Conservation (phyloP, 2,329 filamentous ascomycete species). For the Pseudonectria foliicola region DNA sequence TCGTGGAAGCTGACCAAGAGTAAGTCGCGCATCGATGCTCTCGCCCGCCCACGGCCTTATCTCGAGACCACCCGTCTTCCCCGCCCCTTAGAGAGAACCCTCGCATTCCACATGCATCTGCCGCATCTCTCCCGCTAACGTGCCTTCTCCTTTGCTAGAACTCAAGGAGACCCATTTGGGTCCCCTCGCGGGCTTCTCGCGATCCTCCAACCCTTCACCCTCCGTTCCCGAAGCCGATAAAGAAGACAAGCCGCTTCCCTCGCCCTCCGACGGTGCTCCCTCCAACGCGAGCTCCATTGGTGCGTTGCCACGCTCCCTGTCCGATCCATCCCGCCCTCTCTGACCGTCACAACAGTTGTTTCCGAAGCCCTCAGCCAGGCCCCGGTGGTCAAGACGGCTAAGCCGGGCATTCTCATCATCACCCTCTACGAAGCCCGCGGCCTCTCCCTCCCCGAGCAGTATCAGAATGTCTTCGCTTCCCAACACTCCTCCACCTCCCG, state of each 20-base stretch:
- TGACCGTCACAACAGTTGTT: constrained; percentile 49
- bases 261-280: constrained; percentile 49
- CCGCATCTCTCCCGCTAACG: background rate
- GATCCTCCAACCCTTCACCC: constrained; percentile 1
- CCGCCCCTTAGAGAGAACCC: no score
- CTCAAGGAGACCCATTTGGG: constrained; percentile 7
- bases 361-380: constrained; percentile 77
- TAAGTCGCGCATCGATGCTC: background rate
- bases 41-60: background rate
- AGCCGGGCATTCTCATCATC: constrained; percentile 93
- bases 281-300: constrained; percentile 69
- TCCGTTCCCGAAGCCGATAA: constrained; percentile 35
- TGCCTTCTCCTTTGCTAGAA: background rate
- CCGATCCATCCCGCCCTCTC: constrained; percentile 1
- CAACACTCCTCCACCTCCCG: constrained; percentile 70
- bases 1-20: constrained; percentile 2
- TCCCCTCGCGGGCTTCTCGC: constrained; percentile 3
- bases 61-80: background rate
- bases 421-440: constrained; percentile 90
- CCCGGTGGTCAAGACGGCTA: constrained; percentile 59
- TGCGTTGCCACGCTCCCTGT: constrained; percentile 33
- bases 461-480: constrained; percentile 69
- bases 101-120: background rate
- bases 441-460: constrained; percentile 86
- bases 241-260: constrained; percentile 49